phyloP scores from a whole-genome alignment of 2,329 filamentous ascomycete species.

The Fusarium redolens region DNA sequence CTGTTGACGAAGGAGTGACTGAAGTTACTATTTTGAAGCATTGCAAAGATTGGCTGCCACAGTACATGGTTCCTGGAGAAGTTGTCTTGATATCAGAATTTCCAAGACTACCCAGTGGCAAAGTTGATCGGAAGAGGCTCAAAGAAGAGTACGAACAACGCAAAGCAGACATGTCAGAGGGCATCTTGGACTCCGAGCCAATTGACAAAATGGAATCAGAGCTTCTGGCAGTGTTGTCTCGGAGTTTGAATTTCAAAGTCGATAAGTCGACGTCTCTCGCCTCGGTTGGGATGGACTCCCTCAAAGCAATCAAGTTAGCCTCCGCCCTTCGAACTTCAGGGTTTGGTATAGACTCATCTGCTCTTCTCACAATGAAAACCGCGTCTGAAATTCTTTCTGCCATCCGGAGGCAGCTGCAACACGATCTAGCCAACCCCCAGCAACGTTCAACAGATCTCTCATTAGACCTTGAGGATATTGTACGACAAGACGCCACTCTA shows the following conservation, averaged over 20 bases:
- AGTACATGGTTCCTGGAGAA: conserved; percentile 85
- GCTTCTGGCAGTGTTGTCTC: conserved; percentile 56
- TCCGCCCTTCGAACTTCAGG: conserved; percentile 70
- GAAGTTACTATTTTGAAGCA: conserved; percentile 62
- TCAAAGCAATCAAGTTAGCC: conserved; percentile 62
- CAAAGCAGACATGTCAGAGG: conserved; percentile 21
- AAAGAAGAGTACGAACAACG: conserved; percentile 58
- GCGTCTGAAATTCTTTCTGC: conserved; percentile 47
- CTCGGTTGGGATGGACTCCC: conserved; percentile 73
- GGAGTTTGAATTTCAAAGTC: conserved; percentile 54
- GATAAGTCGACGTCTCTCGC: conserved; percentile 57
- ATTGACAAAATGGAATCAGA: conserved; percentile 38
- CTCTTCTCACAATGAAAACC: conserved; percentile 69
- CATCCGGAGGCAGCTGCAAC: conserved; percentile 6
- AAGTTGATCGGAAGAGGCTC: conserved; percentile 78
- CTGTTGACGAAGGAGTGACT: conserved; percentile 56
- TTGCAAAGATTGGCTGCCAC: conserved; percentile 81
- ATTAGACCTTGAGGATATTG: conserved; percentile 31
- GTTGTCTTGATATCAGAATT: conserved; percentile 72
- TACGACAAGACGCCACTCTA: conserved; percentile 25
- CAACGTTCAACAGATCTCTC: conserved; percentile 23
- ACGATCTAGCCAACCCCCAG: not conserved
- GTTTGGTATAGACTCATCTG: conserved; percentile 65
- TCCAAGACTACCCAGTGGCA: conserved; percentile 84
- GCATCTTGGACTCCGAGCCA: conserved; percentile 20